phyloP scores from a whole-genome alignment of 176 grass and related monocot species.

The Metroxylon sagu region DNA sequence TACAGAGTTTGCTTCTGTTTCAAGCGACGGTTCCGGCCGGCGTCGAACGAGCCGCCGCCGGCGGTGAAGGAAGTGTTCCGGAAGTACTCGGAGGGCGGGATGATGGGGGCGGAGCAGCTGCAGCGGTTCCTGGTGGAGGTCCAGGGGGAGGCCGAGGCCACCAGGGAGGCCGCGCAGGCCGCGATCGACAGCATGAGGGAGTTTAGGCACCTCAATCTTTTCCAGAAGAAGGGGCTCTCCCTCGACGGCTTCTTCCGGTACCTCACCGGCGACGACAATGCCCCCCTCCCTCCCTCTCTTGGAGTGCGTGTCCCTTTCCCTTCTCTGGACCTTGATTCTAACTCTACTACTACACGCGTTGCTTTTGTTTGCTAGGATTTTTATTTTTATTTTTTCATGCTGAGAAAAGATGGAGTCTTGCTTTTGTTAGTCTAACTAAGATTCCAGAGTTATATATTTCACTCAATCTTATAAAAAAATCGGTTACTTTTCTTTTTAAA shows the following conservation, averaged over 20 bases:
- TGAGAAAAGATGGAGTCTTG: too few species aligned
- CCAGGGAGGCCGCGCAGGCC: constrained; percentile 18
- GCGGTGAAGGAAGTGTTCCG: constrained; percentile 35
- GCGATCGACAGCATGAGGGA: constrained; percentile 42
- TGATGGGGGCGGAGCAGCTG: constrained; percentile 43
- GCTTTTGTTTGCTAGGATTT: too few species aligned
- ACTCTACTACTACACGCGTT: too few species aligned
- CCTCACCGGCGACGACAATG: constrained; percentile 57
- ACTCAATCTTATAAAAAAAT: too few species aligned
- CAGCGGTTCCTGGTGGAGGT: constrained; percentile 48
- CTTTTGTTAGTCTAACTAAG: too few species aligned
- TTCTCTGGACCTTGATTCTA: too few species aligned
- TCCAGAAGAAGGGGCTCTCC: constrained; percentile 41
- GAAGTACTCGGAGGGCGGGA: constrained; percentile 31
- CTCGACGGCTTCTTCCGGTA: constrained; percentile 50
- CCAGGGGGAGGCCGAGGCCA: constrained; percentile 27
- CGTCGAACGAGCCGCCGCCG: constrained; percentile 48
- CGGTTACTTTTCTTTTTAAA: too few species aligned
- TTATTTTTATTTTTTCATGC: too few species aligned
- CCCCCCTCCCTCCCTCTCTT: constrained; percentile 19
- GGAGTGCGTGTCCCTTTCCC: constrained; percentile 19
- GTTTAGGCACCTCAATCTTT: constrained; percentile 19
- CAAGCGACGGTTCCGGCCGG: constrained; percentile 41
- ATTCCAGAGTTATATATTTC: too few species aligned
- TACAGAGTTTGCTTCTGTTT: constrained; percentile 73